These are phyloP conservation scores for Verticillium tricorpus DNA, from an alignment of 2,329 filamentous ascomycete genomes.

Conservation along the genomic window DNA sequence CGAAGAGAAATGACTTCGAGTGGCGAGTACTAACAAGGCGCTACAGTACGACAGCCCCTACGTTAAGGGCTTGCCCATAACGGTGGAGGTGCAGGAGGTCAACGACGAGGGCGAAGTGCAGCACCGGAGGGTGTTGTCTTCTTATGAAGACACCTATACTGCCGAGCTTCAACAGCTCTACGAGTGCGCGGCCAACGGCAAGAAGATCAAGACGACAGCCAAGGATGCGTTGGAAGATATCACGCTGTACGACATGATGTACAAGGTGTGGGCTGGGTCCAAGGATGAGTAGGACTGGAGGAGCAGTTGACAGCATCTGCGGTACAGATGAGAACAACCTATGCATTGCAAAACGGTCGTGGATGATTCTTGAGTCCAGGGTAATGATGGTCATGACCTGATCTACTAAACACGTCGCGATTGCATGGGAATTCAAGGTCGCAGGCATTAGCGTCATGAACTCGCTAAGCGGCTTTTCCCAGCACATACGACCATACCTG, in stretches of 20 bases:
- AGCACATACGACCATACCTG: too few species aligned
- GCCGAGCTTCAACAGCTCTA: slow-evolving; percentile 17
- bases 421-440: slow-evolving; percentile 2
- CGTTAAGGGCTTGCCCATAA: slow-evolving; percentile 39
- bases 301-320: too few species aligned
- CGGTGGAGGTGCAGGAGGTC: slow-evolving; percentile 26
- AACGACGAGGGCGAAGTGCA: slow-evolving; percentile 28
- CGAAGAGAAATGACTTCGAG: neutral
- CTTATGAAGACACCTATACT: slow-evolving; percentile 22
- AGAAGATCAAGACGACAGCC: slow-evolving; percentile 18
- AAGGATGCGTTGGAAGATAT: slow-evolving; percentile 19
- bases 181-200: slow-evolving; percentile 14
- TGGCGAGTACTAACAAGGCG: neutral
- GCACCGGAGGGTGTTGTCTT: slow-evolving; percentile 22
- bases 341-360: too few species aligned
- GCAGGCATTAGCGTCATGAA: too few species aligned
- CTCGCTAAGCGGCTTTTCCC: too few species aligned
- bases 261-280: neutral
- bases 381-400: too few species aligned
- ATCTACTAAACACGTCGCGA: too few species aligned
- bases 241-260: slow-evolving; percentile 18
- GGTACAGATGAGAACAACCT: too few species aligned
- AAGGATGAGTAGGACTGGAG: neutral
- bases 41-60: slow-evolving; percentile 45
- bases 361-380: too few species aligned